Conservation (phyloP, 2,329 filamentous ascomycete genomes). For the Diplodia corticola region DNA sequence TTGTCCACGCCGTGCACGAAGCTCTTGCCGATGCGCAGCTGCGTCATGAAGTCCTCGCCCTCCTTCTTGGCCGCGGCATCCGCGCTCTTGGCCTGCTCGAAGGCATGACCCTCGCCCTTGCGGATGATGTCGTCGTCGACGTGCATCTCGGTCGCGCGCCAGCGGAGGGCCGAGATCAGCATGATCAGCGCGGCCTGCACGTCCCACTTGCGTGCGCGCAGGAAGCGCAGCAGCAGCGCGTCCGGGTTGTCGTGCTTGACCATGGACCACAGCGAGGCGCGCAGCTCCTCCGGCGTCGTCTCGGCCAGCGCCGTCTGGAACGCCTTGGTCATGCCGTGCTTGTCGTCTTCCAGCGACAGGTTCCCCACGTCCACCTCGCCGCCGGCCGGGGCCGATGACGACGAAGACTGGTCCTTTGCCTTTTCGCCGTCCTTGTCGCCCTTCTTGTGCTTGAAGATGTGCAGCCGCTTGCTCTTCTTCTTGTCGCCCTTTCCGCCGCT, state of each 20-base stretch:
- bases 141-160: conserved; percentile 79
- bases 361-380: conserved; percentile 35
- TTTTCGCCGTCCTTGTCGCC: conserved; percentile 52
- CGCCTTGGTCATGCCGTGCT: conserved; percentile 85
- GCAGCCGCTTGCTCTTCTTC: conserved; percentile 69
- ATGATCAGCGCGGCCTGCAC: conserved; percentile 90
- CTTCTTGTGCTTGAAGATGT: conserved; percentile 58
- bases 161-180: conserved; percentile 91
- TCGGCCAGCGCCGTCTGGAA: conserved; percentile 80
- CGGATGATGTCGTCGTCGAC: conserved; percentile 81
- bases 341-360: conserved; percentile 67
- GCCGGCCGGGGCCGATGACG: conserved; percentile 29
- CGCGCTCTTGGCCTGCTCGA: conserved; percentile 59
- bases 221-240: conserved; percentile 62
- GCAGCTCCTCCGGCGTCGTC: conserved; percentile 74
- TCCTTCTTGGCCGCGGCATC: conserved; percentile 66
- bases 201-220: conserved; percentile 67
- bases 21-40: conserved; percentile 88
- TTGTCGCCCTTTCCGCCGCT: conserved; percentile 39
- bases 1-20: conserved; percentile 88
- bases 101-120: conserved; percentile 53
- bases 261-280: conserved; percentile 86
- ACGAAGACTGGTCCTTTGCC: conserved; percentile 31
- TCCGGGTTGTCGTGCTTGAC: conserved; percentile 95
- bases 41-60: conserved; percentile 75